Percentiles rank a stretch among this genome's conserved stretches.
phyloP scores from a whole-genome alignment of 495 filamentous ascomycete genomes.

The Halenospora varia region DNA sequence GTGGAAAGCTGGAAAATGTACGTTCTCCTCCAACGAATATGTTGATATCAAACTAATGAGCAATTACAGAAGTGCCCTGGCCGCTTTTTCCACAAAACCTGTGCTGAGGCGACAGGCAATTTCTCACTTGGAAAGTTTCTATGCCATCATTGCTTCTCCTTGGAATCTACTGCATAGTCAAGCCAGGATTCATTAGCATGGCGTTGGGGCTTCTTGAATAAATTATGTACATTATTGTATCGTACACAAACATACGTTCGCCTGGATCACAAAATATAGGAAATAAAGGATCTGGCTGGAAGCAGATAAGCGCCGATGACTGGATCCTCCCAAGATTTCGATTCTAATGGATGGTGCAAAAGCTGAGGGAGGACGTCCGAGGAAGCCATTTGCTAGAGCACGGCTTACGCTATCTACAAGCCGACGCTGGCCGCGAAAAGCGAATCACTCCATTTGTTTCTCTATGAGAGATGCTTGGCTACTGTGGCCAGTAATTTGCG shows the following conservation, averaged over 20 bases:
- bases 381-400: no score
- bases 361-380: no score
- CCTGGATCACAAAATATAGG: no score
- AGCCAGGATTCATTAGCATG: constrained; percentile 16
- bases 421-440: no score
- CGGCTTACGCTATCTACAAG: no score
- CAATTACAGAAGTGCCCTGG: constrained; percentile 14
- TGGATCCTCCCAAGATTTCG: no score
- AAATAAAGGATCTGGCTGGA: no score
- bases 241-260: background rate
- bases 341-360: no score
- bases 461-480: no score
- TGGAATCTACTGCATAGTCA: constrained; percentile 8
- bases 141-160: constrained; percentile 22
- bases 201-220: constrained; percentile 6
- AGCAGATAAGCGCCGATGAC: no score
- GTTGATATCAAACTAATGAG: background rate
- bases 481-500: no score
- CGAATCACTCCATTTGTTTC: no score
- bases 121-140: constrained; percentile 7
- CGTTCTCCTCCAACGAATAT: background rate
- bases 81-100: constrained; percentile 19
- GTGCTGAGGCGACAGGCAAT: constrained; percentile 15
- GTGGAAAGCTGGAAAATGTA: constrained; percentile 4
- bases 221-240: background rate